Percentiles rank a stretch among this genome's conserved stretches.
Conservation (phyloP, 495 filamentous ascomycete species). For the Trichoderma asperelloides region DNA sequence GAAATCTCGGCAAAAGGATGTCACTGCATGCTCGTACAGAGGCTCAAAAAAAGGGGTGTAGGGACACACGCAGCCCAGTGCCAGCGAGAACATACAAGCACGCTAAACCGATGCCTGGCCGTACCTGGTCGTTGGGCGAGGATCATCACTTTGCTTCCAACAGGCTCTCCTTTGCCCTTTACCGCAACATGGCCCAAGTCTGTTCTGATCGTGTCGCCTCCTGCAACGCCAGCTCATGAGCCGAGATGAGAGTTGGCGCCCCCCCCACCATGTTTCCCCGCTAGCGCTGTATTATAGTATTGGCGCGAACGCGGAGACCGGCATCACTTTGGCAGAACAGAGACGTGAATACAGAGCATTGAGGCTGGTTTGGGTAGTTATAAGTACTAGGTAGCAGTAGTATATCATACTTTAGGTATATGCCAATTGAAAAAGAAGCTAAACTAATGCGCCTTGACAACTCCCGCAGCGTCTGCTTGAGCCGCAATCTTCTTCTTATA, state of each 20-base stretch:
- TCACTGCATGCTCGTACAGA: neutral
- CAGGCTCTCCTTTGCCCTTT: neutral
- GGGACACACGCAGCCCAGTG: neutral
- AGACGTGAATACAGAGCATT: neutral
- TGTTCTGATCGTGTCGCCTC: neutral
- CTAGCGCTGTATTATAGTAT: neutral
- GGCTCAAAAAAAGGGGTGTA: too few relatives aligned
- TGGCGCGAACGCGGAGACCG: neutral
- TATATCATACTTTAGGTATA: neutral
- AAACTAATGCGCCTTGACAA: conserved; percentile 52
- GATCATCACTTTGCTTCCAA: neutral
- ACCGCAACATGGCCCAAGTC: neutral
- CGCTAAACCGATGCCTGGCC: neutral
- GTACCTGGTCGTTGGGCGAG: neutral
- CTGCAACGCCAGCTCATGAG: conserved; percentile 7
- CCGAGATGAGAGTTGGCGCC: neutral
- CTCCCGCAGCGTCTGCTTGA: conserved; percentile 80
- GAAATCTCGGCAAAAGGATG: too few relatives aligned
- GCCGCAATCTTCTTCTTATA: conserved; percentile 95
- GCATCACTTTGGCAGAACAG: neutral
- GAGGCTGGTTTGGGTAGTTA: too few relatives aligned
- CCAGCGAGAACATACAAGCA: neutral
- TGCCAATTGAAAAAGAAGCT: too few relatives aligned
- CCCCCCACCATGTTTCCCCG: neutral
- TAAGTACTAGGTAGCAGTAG: too few relatives aligned